A percentile compares a stretch with the other conserved stretches of the same genome.
Conservation (phyloP, 495 filamentous ascomycete genomes). For the Durotheca rogersii region DNA sequence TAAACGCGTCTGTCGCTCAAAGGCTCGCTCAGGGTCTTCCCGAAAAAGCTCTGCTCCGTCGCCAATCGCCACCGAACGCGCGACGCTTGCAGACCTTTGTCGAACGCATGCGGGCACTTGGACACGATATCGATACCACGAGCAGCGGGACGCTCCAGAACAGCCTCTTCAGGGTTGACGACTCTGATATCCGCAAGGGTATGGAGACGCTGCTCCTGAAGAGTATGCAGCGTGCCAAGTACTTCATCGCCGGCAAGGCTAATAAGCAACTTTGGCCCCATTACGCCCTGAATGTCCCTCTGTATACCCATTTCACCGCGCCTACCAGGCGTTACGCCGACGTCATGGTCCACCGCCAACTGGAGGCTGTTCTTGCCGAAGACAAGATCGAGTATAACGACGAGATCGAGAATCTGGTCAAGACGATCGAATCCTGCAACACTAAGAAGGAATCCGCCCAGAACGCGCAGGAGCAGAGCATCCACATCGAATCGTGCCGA, state of each 20-base stretch:
- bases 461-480: slow-evolving; percentile 96
- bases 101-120: slow-evolving; percentile 88
- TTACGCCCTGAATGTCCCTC: slow-evolving; percentile 86
- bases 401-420: slow-evolving; percentile 81
- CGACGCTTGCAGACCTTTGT: slow-evolving; percentile 87
- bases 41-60: slow-evolving; percentile 88
- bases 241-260: slow-evolving; percentile 77
- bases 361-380: slow-evolving; percentile 82
- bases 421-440: slow-evolving; percentile 95
- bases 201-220: slow-evolving; percentile 96
- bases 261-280: slow-evolving; percentile 74
- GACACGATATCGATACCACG: slow-evolving; percentile 81
- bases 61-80: slow-evolving; percentile 79
- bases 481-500: slow-evolving; percentile 96
- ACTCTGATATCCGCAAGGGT: slow-evolving; percentile 85
- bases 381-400: slow-evolving; percentile 83
- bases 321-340: slow-evolving; percentile 94
- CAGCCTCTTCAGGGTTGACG: slow-evolving; percentile 87
- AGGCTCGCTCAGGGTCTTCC: slow-evolving; percentile 76
- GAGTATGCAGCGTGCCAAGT: slow-evolving; percentile 93
- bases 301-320: slow-evolving; percentile 97
- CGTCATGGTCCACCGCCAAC: slow-evolving; percentile 91
- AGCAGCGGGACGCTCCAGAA: slow-evolving; percentile 90
- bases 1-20: slow-evolving; percentile 84
- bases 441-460: slow-evolving; percentile 99